Percentiles rank a stretch among this genome's conserved stretches.
phyloP scores from a whole-genome alignment of 345 rosid species.

The Melaleuca alternifolia region DNA sequence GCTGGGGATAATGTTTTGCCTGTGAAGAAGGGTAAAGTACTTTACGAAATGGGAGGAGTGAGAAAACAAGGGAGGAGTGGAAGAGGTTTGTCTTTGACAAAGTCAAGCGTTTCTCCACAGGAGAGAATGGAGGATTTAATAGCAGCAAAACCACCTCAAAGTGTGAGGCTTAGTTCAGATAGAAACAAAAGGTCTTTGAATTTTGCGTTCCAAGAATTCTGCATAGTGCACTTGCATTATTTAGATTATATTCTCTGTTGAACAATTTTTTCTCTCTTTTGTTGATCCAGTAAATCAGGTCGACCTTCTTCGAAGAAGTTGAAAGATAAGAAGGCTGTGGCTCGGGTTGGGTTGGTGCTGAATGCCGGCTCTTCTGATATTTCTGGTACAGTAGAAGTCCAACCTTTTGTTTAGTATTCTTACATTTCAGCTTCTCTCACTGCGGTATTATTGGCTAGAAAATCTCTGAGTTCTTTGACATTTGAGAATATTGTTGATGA shows the following conservation, averaged over 20 bases:
- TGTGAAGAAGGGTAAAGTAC: constrained; percentile 44
- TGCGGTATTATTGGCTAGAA: neutral
- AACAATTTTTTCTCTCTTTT: constrained; percentile 1
- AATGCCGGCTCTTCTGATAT: constrained; percentile 43
- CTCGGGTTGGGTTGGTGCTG: constrained; percentile 37
- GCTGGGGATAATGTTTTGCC: constrained; percentile 36
- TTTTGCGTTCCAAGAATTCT: constrained; percentile 2
- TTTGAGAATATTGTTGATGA: neutral
- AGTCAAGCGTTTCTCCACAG: constrained; percentile 42
- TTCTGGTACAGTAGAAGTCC: constrained; percentile 37
- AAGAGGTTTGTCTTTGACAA: constrained; percentile 39
- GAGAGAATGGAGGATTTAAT: constrained; percentile 52
- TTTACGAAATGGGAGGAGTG: constrained; percentile 55
- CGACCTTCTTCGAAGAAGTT: constrained; percentile 77
- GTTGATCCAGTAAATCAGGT: constrained; percentile 65
- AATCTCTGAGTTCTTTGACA: neutral
- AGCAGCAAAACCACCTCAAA: constrained; percentile 52
- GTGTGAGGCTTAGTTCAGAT: constrained; percentile 44
- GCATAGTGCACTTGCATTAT: neutral
- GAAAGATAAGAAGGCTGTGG: constrained; percentile 62
- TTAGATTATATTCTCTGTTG: neutral
- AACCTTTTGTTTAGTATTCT: neutral
- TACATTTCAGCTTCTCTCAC: neutral
- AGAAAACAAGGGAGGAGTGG: constrained; percentile 77
- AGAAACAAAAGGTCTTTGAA: constrained; percentile 62